Base-by-base conservation (phyloP, 441 rosid genomes). In the Rhodomyrtus psidioides region DNA sequence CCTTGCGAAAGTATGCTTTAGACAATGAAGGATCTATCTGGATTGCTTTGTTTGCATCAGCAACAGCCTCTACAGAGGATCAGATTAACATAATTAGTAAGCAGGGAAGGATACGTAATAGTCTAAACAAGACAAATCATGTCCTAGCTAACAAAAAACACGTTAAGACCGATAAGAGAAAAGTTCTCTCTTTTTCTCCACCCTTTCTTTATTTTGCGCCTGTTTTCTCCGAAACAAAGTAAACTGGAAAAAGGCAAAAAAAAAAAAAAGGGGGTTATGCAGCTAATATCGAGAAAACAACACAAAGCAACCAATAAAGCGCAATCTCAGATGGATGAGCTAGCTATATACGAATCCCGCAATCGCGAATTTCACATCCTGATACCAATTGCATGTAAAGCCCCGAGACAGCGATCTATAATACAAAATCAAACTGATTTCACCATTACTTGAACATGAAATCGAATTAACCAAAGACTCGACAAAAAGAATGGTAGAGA, bases 1-100 rank as follows among this genome's bases (percentile, higher is more conserved):
- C 99, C 83, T 95, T 97, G 60, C 98, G 94, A 84, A 94, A 85
- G 89, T 95, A 96, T 15, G 97, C 96, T 91, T 93, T 97, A 55
- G 96, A 70, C 93, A 94, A 82, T 6, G 93, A 86, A 24, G 94
- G 87, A 62, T 94, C 97, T 94, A 96, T 89, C 90, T 92, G 92
- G 84, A 96, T 92, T 39, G 99, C 97, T 90, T 86, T 92, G 85
- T 85, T 93, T 0, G 99, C 94, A 92, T 96, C 99, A 58, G 93
- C 92, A 60, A 97, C 96, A n/a, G 96, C 98, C 90, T 93, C 99
- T 97, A 92, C 87, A 86, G 85, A 88, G 28, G 56, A 6, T 30
- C 76, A 65, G 58, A 55, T 30, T 12, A 5, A 26, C 46, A n/a
- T 24, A 82, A 54, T 21, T 28, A 19, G 58, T 54, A 26, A 53